Evolutionary conservation across 2,329 filamentous ascomycete species (phyloP), one percentile per base, ranked within the genome.

Genomic region (Trichoderma arundinaceum): DNA sequence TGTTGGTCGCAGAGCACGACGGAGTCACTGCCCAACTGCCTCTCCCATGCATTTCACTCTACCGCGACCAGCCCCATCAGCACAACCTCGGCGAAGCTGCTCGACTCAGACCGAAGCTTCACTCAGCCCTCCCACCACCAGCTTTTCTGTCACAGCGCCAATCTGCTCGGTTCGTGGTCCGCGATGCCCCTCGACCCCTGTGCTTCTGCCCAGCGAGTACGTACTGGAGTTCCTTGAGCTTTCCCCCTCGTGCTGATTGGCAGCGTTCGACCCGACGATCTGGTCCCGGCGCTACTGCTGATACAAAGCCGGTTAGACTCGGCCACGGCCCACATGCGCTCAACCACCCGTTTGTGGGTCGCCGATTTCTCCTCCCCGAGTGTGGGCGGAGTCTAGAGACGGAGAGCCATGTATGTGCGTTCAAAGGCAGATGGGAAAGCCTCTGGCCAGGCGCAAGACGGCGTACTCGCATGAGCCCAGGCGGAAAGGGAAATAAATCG

Each of bases 211-310:
- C 19, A 43, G 38, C 35, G 54, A 22, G 44, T 33, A 38, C 57
- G 17, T 10, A 54, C 22, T 28, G 19, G 54, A 43, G 28, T 48
- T 56, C 56, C 62, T 22, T 15, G 32, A 28, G 59, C 28, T 51
- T n/a, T 22, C 39, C 39, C 38, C 54, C 58, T 32, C 17, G 35
- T 32, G 44, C 66, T 68, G 58, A 70, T 64, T 70, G 68, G 68
- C 58, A 65, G 43, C 28, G 19, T 48, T 39, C 28, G 67, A 68
- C 70, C 74, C 74, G 71, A 72, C 71, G 74, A 74, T 76, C 70
- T 77, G 73, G 75, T 75, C 74, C 71, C 70, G 74, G 74, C 73
- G 74, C 72, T 70, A 73, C 71, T 71, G 61, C 64, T 51, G 54
- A 74, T 68, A 72, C 74, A 73, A 73, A 74, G 70, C 68, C 62